Evolutionary conservation across 208 protist species (phyloP).

Genomic region (Endotrypanum monterogeii): DNA sequence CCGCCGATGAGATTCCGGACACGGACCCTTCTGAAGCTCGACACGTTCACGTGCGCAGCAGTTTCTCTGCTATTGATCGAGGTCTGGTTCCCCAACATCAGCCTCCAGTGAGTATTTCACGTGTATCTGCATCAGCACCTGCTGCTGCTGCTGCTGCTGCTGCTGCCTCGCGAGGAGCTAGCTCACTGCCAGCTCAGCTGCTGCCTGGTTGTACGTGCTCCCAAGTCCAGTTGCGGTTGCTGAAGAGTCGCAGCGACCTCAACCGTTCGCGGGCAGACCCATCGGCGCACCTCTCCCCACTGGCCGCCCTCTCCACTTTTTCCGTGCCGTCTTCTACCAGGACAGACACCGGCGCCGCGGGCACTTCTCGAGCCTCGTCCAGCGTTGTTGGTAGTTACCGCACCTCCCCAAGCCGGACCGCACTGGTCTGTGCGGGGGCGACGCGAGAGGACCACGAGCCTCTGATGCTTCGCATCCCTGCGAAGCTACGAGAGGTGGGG

Average conservation of each 20-base stretch:
- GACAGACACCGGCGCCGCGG: neutral
- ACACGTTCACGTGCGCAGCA: neutral
- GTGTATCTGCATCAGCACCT: neutral
- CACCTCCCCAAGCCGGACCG: slow-evolving; percentile 3
- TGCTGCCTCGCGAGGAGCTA: neutral
- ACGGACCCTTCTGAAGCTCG: neutral
- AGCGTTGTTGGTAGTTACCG: neutral
- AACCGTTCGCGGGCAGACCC: neutral
- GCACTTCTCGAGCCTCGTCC: neutral
- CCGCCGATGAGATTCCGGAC: neutral
- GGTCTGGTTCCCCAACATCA: neutral
- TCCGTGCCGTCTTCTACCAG: neutral
- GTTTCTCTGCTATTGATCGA: neutral
- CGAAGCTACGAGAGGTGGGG: neutral
- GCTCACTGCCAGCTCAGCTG: neutral
- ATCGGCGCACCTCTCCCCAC: neutral
- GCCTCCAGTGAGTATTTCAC: neutral
- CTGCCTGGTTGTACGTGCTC: neutral
- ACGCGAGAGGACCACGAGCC: slow-evolving; percentile 24
- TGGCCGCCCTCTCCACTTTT: neutral
- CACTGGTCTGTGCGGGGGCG: slow-evolving; percentile 34
- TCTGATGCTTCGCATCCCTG: slow-evolving; percentile 14
- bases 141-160: too few relatives aligned
- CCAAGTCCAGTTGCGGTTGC: neutral
- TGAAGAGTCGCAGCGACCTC: neutral